Conservation (phyloP, 257 asterid species). For the Thymus mandschuricus region DNA sequence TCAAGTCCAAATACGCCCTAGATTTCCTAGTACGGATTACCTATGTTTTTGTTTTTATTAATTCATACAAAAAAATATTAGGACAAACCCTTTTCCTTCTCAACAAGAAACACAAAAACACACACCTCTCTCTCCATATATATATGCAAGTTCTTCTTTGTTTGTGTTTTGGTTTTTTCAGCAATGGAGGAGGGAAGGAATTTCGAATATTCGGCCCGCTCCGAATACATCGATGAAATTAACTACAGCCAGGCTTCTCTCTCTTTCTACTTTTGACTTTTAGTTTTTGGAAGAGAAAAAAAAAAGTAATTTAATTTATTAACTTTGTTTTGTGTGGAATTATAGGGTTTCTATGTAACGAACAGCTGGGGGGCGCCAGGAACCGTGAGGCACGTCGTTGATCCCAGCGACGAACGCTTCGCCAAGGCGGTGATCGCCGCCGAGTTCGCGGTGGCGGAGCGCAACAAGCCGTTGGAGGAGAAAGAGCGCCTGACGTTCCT, state of each 20-base stretch:
- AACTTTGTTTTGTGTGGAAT: neutral
- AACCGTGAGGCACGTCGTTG: constrained; percentile 17
- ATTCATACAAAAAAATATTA: no score
- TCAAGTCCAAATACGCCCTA: no score
- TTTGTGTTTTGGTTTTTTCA: neutral
- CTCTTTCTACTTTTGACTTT: neutral
- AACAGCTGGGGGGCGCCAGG: constrained; percentile 24
- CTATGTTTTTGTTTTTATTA: no score
- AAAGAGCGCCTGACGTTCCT: constrained; percentile 11
- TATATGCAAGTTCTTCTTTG: no score
- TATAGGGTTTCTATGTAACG: constrained; percentile 36
- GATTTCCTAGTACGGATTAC: no score
- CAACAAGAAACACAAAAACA: no score
- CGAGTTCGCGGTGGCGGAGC: constrained; percentile 37
- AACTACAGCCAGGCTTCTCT: constrained; percentile 37
- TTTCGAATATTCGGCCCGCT: constrained; percentile 11
- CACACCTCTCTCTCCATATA: no score
- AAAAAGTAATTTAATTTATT: neutral
- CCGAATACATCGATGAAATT: constrained; percentile 37
- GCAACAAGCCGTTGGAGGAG: constrained; percentile 25
- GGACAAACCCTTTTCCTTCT: no score
- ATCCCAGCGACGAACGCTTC: constrained; percentile 1
- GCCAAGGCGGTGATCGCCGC: constrained; percentile 34
- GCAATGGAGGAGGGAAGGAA: neutral
- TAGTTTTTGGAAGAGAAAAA: neutral